These are phyloP conservation scores for Umbelopsis sp. DNA, from an alignment of 192 early-diverging fungal genomes.

Conservation along the genomic window DNA sequence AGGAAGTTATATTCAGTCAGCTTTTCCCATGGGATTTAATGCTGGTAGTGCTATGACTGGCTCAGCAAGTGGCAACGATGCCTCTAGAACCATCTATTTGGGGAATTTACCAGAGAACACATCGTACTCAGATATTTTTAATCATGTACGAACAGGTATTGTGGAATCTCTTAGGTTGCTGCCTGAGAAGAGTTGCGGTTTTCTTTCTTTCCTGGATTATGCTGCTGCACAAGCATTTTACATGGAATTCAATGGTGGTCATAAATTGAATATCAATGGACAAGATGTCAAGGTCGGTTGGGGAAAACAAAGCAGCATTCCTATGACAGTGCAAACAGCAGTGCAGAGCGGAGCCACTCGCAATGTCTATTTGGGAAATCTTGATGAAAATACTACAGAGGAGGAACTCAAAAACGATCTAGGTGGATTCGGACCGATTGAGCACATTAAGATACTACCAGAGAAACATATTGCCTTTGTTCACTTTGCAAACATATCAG, in stretches of 20 bases:
- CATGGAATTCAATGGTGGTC: conserved; percentile 42
- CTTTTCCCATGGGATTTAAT: conserved; percentile 14
- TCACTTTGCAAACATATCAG: conserved; percentile 69
- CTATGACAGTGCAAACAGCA: conserved; percentile 53
- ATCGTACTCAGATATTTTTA: conserved; percentile 66
- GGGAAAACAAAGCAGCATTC: conserved; percentile 63
- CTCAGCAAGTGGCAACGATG: conserved; percentile 23
- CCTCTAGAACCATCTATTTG: conserved; percentile 79
- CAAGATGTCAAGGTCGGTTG: conserved; percentile 76
- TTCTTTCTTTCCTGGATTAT: conserved; percentile 78
- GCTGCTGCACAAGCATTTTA: conserved; percentile 62
- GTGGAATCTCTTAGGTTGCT: conserved; percentile 72
- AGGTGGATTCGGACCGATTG: conserved; percentile 68
- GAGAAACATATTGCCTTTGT: conserved; percentile 86
- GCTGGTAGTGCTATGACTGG: background rate
- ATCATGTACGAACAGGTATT: conserved; percentile 67
- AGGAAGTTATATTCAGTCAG: background rate
- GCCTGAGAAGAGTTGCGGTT: conserved; percentile 78
- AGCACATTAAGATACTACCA: conserved; percentile 66
- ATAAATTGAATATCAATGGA: conserved; percentile 53
- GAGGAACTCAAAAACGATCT: conserved; percentile 59
- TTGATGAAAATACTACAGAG: conserved; percentile 61
- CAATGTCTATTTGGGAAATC: conserved; percentile 77
- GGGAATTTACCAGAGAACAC: conserved; percentile 68
- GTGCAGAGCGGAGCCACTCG: conserved; percentile 71